Base-by-base conservation (phyloP, 2,329 filamentous ascomycete genomes). In the Tolypocladium capitatum region DNA sequence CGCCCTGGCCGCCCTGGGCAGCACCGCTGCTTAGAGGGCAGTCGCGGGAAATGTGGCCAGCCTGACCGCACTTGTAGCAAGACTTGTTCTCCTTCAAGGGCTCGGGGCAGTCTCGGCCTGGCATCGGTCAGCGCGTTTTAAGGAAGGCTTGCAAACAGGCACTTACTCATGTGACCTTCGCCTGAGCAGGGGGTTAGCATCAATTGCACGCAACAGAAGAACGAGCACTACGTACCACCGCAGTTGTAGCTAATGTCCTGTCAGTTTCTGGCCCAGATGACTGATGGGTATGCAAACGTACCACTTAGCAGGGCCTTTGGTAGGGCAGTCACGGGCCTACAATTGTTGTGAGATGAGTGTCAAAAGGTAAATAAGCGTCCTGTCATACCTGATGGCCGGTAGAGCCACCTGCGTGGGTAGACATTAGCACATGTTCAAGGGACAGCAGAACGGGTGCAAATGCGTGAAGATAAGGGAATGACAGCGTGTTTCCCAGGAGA, bases 11-110 rank as follows among this genome's bases (percentile, higher is more conserved):
- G 55, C 68, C 71, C 55, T 68, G 70, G 58, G 68, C 69, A 48
- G 66, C 63, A 51, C 67, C 69, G 46, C 72, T 71, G 53, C 70
- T 71, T 54, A 74, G 71, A 65, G 70, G 80, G 73, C 85, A 90
- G 63, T 96, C 90, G 60, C 91, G 89, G 60, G 86, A 92, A 67
- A 96, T 86, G 76, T 97, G 91, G 53, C 89, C 91, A 57, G 81
- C 71, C 68, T 86, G 80, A 63, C 86, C 86, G 73, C 84, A 89
- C 61, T 83, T 78, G 72, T 84, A 85, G 74, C 80, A 85, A 60
- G 80, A 77, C 74, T 84, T 80, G 66, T 71, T 89, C 70, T 95
- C 88, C 76, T 94, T 94, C 61, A 86, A 80, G 51, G 88, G 84
- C 66, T 87, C 81, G 53, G 84, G 82, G 77, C 91, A 97, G 65